Percentiles rank a stretch among this genome's conserved stretches.
Evolutionary conservation across 2,329 filamentous ascomycete genomes (phyloP).

Genomic region (Harringtonia lauricola): DNA sequence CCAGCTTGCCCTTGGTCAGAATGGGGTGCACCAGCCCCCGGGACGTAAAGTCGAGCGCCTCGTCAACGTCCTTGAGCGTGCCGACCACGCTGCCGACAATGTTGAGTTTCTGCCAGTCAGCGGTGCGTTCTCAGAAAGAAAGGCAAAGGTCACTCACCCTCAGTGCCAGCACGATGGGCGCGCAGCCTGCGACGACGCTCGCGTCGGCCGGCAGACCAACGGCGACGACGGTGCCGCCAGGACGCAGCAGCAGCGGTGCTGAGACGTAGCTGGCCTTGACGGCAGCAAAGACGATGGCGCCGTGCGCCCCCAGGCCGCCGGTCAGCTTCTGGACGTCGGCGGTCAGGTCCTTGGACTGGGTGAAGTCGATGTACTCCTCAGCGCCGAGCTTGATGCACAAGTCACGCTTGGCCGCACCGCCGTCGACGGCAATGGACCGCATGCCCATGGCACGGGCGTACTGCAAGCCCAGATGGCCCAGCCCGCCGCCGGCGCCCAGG

Average conservation of each 20-base stretch:
- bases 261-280: conserved; percentile 90
- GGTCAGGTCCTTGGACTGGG: conserved; percentile 54
- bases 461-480: conserved; percentile 12
- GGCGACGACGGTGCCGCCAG: conserved; percentile 71
- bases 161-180: conserved; percentile 7
- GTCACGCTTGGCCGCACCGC: conserved; percentile 6
- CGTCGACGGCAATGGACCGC: conserved; percentile 10
- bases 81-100: conserved; percentile 10
- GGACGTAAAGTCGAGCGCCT: conserved; percentile 9
- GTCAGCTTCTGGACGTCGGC: conserved; percentile 57
- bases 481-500: conserved; percentile 22
- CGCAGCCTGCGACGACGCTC: conserved; percentile 1
- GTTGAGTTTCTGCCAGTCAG: conserved; percentile 4
- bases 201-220: conserved; percentile 79
- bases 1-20: conserved; percentile 8
- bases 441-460: conserved; percentile 11
- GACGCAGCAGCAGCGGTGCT: conserved; percentile 74
- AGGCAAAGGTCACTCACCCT: conserved; percentile 1
- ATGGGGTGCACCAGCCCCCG: conserved; percentile 9
- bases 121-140: not conserved
- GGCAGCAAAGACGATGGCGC: conserved; percentile 76
- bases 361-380: conserved; percentile 46
- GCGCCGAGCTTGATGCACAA: conserved; percentile 9
- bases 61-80: conserved; percentile 7
- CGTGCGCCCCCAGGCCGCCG: conserved; percentile 75